phyloP scores from a whole-genome alignment of 176 grass and related monocot species.

The Carex pumila region DNA sequence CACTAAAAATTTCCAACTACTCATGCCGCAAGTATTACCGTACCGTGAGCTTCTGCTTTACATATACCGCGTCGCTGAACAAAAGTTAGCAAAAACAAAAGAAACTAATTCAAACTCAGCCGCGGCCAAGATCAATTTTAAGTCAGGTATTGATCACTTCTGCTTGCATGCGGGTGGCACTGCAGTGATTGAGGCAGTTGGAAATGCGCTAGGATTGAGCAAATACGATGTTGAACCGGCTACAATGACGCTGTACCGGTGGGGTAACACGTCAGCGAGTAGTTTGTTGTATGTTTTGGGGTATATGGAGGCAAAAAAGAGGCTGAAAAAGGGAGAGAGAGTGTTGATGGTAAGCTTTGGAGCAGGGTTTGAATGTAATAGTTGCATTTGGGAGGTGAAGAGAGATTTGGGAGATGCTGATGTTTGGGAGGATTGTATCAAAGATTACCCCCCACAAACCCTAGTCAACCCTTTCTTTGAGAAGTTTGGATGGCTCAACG shows the following conservation, averaged over 20 bases:
- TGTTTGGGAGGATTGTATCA: conserved; percentile 22
- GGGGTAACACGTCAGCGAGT: conserved; percentile 19
- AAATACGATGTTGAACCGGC: not conserved
- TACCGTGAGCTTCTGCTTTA: conserved; percentile 24
- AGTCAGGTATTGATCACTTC: conserved; percentile 11
- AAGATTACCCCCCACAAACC: not conserved
- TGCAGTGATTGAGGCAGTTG: conserved; percentile 7
- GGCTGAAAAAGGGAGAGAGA: conserved; percentile 6
- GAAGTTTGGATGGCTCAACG: conserved; percentile 15
- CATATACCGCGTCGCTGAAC: not conserved
- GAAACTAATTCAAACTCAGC: not conserved
- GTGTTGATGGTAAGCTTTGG: conserved; percentile 21
- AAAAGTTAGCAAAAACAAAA: not conserved
- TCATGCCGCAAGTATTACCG: conserved; percentile 20
- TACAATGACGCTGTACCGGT: conserved; percentile 9
- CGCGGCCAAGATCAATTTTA: not conserved
- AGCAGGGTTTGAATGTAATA: conserved; percentile 21
- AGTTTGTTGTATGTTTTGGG: conserved; percentile 23
- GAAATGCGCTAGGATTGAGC: not conserved
- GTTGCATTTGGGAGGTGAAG: conserved; percentile 6
- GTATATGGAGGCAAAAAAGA: conserved; percentile 17
- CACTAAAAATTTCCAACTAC: not conserved
- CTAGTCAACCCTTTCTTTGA: conserved; percentile 11
- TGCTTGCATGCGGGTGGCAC: conserved; percentile 16
- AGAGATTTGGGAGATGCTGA: conserved; percentile 15